Percentiles rank a stretch among this genome's conserved stretches.
Conservation (phyloP, 1,139 yeast species). For the Geotrichum candidum region DNA sequence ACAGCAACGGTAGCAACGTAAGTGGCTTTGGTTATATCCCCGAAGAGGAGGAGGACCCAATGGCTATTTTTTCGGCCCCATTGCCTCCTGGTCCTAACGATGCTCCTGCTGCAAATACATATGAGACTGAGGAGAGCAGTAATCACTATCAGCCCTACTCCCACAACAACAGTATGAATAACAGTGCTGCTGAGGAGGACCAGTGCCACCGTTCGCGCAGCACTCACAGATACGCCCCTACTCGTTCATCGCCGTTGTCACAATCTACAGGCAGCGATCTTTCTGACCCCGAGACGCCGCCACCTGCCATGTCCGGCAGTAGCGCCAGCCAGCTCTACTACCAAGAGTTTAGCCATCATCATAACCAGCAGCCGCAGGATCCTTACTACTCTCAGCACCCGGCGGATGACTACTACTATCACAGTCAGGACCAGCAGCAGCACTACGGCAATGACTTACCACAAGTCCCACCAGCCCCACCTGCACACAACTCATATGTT, state of each 20-base stretch:
- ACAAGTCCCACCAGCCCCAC: conserved; percentile 16
- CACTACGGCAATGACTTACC: conserved; percentile 1
- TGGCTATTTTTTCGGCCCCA: conserved; percentile 12
- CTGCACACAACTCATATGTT: conserved; percentile 8
- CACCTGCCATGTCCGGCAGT: conserved; percentile 1
- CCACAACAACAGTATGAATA: background rate
- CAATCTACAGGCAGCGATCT: conserved; percentile 11
- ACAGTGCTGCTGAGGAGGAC: background rate
- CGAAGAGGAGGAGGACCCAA: conserved; percentile 12
- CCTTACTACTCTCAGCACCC: conserved; percentile 6
- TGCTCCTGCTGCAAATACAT: background rate
- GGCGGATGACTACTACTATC: background rate
- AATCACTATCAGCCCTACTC: background rate
- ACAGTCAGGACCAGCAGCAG: background rate
- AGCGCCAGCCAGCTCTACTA: background rate
- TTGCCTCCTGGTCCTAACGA: conserved; percentile 10
- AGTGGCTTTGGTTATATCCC: background rate
- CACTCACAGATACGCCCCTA: conserved; percentile 3
- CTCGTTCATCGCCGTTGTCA: conserved; percentile 12
- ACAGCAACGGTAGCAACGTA: background rate
- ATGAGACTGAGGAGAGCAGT: background rate
- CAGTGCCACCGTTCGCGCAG: background rate
- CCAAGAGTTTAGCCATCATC: conserved; percentile 5
- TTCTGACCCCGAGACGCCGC: conserved; percentile 5
- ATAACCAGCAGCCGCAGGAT: conserved; percentile 3